Conservation (phyloP, 176 grass and related monocot species). For the Ensete glaucum region DNA sequence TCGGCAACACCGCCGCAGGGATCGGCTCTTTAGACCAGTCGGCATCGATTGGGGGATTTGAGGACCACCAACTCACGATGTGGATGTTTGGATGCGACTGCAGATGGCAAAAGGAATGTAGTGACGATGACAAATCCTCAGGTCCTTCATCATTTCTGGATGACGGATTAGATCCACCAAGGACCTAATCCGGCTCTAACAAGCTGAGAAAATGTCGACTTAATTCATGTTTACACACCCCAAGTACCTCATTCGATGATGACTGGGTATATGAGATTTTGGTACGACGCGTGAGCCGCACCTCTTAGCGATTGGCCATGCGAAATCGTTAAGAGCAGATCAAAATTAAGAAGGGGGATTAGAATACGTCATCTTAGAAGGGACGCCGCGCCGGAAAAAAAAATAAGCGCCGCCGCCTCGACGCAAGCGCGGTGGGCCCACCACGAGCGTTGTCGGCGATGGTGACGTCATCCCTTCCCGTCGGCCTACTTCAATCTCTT, state of each 20-base stretch:
- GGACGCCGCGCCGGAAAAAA: background rate
- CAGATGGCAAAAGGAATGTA: constrained; percentile 1
- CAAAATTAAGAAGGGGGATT: too few relatives aligned
- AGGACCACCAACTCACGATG: background rate
- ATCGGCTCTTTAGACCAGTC: background rate
- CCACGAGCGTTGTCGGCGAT: background rate
- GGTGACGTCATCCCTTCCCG: background rate
- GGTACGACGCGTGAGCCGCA: too few relatives aligned
- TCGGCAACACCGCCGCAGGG: background rate
- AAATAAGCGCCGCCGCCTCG: background rate
- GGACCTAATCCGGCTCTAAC: too few relatives aligned
- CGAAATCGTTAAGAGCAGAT: too few relatives aligned
- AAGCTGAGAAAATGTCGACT: too few relatives aligned
- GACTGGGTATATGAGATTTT: too few relatives aligned
- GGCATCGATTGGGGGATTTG: background rate
- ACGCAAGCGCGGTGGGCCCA: background rate
- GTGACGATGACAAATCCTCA: background rate
- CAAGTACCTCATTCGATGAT: too few relatives aligned
- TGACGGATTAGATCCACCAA: too few relatives aligned
- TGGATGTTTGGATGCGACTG: background rate
- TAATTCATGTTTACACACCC: too few relatives aligned
- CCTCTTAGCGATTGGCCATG: too few relatives aligned
- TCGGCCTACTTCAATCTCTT: background rate
- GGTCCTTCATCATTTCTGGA: too few relatives aligned
- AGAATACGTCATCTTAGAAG: background rate